Evolutionary conservation across 306 rosid genomes (phyloP).

Genomic region (Cucurbita moschata): DNA sequence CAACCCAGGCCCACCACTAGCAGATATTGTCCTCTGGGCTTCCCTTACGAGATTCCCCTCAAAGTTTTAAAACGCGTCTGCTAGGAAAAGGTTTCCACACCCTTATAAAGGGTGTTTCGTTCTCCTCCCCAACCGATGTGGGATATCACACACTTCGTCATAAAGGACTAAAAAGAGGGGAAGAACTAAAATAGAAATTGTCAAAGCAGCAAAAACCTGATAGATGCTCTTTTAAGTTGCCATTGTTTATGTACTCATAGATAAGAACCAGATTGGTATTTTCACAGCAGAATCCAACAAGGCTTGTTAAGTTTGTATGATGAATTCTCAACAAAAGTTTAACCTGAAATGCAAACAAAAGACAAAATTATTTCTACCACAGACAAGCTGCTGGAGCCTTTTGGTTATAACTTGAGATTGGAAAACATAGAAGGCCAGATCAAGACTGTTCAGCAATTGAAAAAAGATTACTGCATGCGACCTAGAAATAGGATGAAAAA

Average conservation of each 20-base stretch:
- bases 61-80: too few species aligned
- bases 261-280: conserved; percentile 4
- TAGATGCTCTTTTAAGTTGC: conserved; percentile 6
- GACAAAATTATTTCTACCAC: neutral
- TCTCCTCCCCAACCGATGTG: too few species aligned
- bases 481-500: neutral
- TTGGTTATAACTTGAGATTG: neutral
- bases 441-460: neutral
- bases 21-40: too few species aligned
- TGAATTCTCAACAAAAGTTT: conserved; percentile 18
- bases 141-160: neutral
- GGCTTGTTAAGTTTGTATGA: conserved; percentile 16
- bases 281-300: conserved; percentile 16
- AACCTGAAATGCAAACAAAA: conserved; percentile 6
- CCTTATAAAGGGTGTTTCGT: too few species aligned
- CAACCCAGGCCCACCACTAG: too few species aligned
- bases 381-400: too few species aligned
- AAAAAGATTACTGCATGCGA: neutral
- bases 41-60: too few species aligned
- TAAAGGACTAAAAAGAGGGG: neutral
- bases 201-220: conserved; percentile 6
- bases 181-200: neutral
- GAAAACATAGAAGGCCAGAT: neutral
- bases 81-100: too few species aligned
- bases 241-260: conserved; percentile 18